Percentiles rank a stretch among this genome's conserved stretches.
Conservation (phyloP, 768 basidiomycete genomes). For the Mrakia blollopis region DNA sequence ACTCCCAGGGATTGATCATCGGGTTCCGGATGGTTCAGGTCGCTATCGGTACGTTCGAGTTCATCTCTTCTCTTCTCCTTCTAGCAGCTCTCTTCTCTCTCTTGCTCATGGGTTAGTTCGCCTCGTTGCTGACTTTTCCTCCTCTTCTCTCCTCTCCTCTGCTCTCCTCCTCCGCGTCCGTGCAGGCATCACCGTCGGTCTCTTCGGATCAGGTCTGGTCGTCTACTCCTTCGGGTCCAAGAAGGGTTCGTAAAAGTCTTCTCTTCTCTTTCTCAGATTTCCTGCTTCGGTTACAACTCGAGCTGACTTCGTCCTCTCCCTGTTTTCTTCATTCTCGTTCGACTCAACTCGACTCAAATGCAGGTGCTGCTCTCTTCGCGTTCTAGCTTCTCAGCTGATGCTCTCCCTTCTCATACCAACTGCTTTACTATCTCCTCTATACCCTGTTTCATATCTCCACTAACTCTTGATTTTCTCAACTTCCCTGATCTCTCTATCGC, state of each 20-base stretch:
- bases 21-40: slow-evolving; percentile 82
- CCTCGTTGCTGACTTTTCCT: too few relatives aligned
- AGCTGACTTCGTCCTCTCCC: too few relatives aligned
- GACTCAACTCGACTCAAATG: too few relatives aligned
- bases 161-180: too few relatives aligned
- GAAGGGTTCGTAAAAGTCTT: slow-evolving; percentile 60
- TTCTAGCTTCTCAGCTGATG: neutral
- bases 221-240: slow-evolving; percentile 80
- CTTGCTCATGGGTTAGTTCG: too few relatives aligned
- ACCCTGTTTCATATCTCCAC: neutral
- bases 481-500: neutral
- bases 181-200: slow-evolving; percentile 64
- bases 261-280: too few relatives aligned
- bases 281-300: too few relatives aligned
- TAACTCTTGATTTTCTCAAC: neutral
- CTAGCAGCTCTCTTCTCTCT: too few relatives aligned
- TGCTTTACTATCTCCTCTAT: neutral
- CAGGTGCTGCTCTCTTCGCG: slow-evolving; percentile 58
- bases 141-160: too few relatives aligned
- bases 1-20: slow-evolving; percentile 69
- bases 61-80: too few relatives aligned
- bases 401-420: neutral
- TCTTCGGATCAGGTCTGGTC: slow-evolving; percentile 81
- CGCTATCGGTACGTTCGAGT: slow-evolving; percentile 58
- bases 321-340: too few relatives aligned